Evolutionary conservation across 2,329 filamentous ascomycete genomes (phyloP).

Genomic region (Diaporthe sp.): DNA sequence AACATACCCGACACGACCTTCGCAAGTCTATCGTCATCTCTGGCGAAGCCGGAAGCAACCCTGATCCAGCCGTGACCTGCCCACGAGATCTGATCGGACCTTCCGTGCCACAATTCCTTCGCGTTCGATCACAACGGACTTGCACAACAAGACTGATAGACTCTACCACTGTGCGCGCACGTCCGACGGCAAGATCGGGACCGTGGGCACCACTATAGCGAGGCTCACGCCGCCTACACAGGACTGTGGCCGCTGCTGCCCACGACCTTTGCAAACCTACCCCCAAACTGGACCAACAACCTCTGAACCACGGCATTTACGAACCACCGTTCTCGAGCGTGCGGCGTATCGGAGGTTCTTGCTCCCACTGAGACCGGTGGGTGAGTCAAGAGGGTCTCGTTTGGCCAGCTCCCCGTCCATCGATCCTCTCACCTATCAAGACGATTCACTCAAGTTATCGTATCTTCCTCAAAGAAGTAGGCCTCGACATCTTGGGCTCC

Average conservation of each 20-base stretch:
- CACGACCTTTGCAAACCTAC: background rate
- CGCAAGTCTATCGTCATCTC: background rate
- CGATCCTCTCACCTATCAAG: background rate
- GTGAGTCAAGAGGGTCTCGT: background rate
- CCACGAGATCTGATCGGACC: background rate
- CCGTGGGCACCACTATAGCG: background rate
- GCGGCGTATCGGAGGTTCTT: background rate
- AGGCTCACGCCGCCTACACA: background rate
- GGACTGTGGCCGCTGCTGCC: background rate
- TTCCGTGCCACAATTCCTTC: background rate
- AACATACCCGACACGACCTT: constrained; percentile 4
- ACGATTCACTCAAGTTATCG: background rate
- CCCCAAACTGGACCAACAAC: background rate
- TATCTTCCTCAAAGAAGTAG: background rate
- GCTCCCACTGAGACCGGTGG: background rate
- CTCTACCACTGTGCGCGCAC: background rate
- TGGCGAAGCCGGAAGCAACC: background rate
- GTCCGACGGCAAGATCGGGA: background rate
- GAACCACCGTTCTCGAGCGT: background rate
- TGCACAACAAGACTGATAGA: background rate
- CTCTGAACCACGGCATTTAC: background rate
- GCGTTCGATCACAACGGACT: background rate
- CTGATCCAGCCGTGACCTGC: background rate
- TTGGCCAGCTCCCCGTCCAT: background rate
- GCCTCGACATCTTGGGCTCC: background rate